Percentiles rank a stretch among this genome's conserved stretches.
Evolutionary conservation across 1,139 yeast species (phyloP).

Genomic region (Geotrichum carabidarum): DNA sequence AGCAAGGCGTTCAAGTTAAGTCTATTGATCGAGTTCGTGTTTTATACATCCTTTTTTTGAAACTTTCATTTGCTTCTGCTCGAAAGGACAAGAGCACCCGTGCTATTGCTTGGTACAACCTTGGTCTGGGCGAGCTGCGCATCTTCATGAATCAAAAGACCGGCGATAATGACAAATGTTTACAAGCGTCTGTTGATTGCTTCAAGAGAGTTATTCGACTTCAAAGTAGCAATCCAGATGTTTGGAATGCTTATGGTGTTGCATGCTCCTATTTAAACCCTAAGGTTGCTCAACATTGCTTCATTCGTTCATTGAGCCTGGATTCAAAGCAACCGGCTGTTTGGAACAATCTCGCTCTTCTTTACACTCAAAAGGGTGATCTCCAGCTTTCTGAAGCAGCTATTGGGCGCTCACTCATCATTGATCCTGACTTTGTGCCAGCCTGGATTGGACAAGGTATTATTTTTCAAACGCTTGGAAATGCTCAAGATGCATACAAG

Average conservation of each 20-base stretch:
- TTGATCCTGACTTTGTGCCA: slow-evolving; percentile 70
- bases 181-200: slow-evolving; percentile 50
- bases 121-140: slow-evolving; percentile 61
- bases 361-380: slow-evolving; percentile 68
- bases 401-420: slow-evolving; percentile 67
- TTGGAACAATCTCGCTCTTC: slow-evolving; percentile 79
- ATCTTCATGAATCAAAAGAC: slow-evolving; percentile 42
- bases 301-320: slow-evolving; percentile 70
- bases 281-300: slow-evolving; percentile 84
- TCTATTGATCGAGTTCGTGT: slow-evolving; percentile 21
- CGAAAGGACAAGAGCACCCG: slow-evolving; percentile 27
- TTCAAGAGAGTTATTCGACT: slow-evolving; percentile 64
- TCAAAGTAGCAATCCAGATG: slow-evolving; percentile 63
- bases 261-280: slow-evolving; percentile 58
- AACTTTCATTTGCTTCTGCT: slow-evolving; percentile 36
- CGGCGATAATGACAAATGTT: slow-evolving; percentile 23
- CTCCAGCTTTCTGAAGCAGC: slow-evolving; percentile 68
- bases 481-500: slow-evolving; percentile 46
- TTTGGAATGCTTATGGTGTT: slow-evolving; percentile 82
- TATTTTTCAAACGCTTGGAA: slow-evolving; percentile 56
- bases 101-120: slow-evolving; percentile 61
- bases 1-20: slow-evolving; percentile 23
- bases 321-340: slow-evolving; percentile 62
- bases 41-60: slow-evolving; percentile 23
- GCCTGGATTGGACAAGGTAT: slow-evolving; percentile 90